Conservation (phyloP, 305 asterid genomes). For the Fraxinus xanthoxyloides region DNA sequence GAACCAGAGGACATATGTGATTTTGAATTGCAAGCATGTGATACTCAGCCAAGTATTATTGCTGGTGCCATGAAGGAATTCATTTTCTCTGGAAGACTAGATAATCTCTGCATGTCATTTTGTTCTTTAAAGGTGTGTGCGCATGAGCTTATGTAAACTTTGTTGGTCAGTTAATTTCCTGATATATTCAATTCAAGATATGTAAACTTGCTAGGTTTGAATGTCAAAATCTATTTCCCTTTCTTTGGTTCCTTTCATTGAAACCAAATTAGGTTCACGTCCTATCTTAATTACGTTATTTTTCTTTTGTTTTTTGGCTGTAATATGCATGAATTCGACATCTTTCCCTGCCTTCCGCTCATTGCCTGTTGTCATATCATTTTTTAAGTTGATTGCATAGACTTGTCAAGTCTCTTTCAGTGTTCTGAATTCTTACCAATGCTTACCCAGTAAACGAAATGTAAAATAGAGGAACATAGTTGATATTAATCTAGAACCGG, state of each 20-base stretch:
- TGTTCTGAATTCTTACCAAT: neutral
- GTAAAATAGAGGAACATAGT: neutral
- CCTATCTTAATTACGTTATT: neutral
- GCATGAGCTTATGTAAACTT: neutral
- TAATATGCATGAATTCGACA: neutral
- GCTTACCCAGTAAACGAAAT: neutral
- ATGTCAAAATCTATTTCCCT: neutral
- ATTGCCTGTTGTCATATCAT: neutral
- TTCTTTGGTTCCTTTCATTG: neutral
- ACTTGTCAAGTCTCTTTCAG: neutral
- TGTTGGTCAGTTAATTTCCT: neutral
- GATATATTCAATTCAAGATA: neutral
- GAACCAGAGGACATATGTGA: constrained; percentile 79
- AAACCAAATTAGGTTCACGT: neutral
- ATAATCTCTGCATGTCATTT: constrained; percentile 93
- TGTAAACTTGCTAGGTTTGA: neutral
- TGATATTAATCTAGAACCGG: neutral
- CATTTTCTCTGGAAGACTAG: constrained; percentile 88
- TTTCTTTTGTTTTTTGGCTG: neutral
- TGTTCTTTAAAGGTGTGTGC: constrained; percentile 80
- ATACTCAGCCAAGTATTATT: constrained; percentile 83
- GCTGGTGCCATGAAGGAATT: constrained; percentile 94
- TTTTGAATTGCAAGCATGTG: constrained; percentile 93
- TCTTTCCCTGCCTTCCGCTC: neutral
- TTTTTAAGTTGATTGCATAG: neutral